Evolutionary conservation across 768 basidiomycete species (phyloP), one percentile per base, ranked within the genome.

Genomic region (Candolleomyces eurysporus): DNA sequence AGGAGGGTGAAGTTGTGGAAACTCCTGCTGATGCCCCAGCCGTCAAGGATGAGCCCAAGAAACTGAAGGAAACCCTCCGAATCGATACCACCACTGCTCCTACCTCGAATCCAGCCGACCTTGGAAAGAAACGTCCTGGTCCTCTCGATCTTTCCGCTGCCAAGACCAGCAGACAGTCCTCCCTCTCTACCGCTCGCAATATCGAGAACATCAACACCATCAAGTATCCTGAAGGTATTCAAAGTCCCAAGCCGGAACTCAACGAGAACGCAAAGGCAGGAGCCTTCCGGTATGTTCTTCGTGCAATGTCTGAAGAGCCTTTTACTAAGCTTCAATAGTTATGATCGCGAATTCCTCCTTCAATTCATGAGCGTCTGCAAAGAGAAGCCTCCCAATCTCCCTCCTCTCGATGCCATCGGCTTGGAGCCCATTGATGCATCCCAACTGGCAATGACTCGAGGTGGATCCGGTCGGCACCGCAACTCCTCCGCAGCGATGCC

Each of bases 291-390:
- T 92, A 75, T 62, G 26, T 57, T 39, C 51, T 22, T 49, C 48
- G 1, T 57, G 48, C 6, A 26, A 39, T 16, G 9, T 17, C 53
- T 5, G 43, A 45, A 26, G 26, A 26, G 26, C 26, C 2, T 26
- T 26, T 26, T 26, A 26, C 26, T 26, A 26, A 26, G 14, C 62
- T 42, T 66, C 26, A 26, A 26, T 63, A 94, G 96, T 69, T 99
- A 99, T 72, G 94, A 98, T 73, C 94, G 96, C 40, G 94, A 96
- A 19, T 99, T 99, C 86, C 83, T 99, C 26, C 76, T 99, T 61
- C 96, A 99, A 72, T 99, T 99, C 79, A 95, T 97, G 92, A 76
- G 78, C 22, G 76, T 96, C 62, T 99, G 97, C 82, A 92, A 87
- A 73, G 96, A 98, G 78, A 96, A 95, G 75, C 96, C 97, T 3